Base-by-base conservation (phyloP, 257 asterid species). In the Thymus quinquecostatus region DNA sequence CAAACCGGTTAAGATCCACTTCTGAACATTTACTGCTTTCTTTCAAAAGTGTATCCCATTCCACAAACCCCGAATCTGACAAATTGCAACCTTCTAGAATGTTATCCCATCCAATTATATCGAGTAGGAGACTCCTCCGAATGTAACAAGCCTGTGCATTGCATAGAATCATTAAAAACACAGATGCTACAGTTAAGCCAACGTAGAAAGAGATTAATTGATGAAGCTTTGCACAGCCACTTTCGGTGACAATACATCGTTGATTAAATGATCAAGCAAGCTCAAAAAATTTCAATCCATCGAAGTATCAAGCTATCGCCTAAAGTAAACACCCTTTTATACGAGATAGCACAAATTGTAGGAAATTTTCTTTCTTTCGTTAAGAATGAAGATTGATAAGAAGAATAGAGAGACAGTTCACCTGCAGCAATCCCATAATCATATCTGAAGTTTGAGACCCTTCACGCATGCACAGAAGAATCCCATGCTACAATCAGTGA, bases 401-500 rank as follows among this genome's bases (percentile, higher is more conserved):
- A 38, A 13, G 34, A 21, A 21, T 3, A 32, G 44, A 65, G 43
- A 75, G 74, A 43, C 34, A 8, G 44, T 54, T 76, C 76, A 86
- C 97, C 87, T 91, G 97, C 81, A 94, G 73, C 60, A 89, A 71
- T 50, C 96, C 97, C 84, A 60, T 74, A 65, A 86, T 74, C 55
- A 86, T 57, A 71, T 91, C 96, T 64, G 81, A 60, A 69, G 96
- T 81, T 74, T 77, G 74, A 55, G 96, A 89, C 28, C 90, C 97
- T 80, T 94, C 99, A 60, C 96, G 88, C 12, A 94, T 70, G 69
- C 77, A 85, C 10, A 94, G 79, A 68, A 94, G 89, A 73, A 91
- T 73, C 32, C 86, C 86, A 8, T 78, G 81, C 97, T 89, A 82
- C 30, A 76, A 78, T 66, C 49, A 69, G 40, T 36, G 58, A 57